Percentiles rank a stretch among this genome's conserved stretches.
phyloP scores from a whole-genome alignment of 2,329 filamentous ascomycete genomes.

The Phialemoniopsis sp. region DNA sequence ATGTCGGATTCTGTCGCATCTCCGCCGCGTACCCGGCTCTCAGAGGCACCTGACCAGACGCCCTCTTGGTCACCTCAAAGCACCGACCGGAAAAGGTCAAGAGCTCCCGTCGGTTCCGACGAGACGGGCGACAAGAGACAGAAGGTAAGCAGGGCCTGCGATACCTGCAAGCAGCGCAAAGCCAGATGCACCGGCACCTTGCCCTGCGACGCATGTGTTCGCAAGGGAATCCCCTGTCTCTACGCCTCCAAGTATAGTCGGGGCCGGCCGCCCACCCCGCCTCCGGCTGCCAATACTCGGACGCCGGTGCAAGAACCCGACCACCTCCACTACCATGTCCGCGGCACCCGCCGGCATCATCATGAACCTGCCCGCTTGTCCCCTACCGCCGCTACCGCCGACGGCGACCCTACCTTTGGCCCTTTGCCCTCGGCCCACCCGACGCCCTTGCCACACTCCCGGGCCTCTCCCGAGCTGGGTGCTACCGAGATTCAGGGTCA shows the following conservation, averaged over 20 bases:
- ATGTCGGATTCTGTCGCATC: no score
- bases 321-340: conserved; percentile 1
- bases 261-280: conserved; percentile 30
- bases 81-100: no score
- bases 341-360: not conserved
- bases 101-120: no score
- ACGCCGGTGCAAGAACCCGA: not conserved
- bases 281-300: conserved; percentile 6
- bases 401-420: no score
- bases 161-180: conserved; percentile 31
- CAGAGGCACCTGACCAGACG: no score
- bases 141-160: conserved; percentile 32
- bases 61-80: no score
- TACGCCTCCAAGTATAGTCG: conserved; percentile 29
- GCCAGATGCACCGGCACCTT: conserved; percentile 29
- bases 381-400: not conserved
- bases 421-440: conserved; percentile 1
- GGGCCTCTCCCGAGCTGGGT: conserved; percentile 21
- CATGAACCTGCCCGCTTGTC: not conserved
- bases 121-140: no score
- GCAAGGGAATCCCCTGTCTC: conserved; percentile 20
- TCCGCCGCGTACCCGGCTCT: no score
- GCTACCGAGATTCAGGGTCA: conserved; percentile 41
- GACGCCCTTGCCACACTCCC: conserved; percentile 9
- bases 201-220: conserved; percentile 25